phyloP scores from a whole-genome alignment of 441 rosid species.

The Manihot esculenta region DNA sequence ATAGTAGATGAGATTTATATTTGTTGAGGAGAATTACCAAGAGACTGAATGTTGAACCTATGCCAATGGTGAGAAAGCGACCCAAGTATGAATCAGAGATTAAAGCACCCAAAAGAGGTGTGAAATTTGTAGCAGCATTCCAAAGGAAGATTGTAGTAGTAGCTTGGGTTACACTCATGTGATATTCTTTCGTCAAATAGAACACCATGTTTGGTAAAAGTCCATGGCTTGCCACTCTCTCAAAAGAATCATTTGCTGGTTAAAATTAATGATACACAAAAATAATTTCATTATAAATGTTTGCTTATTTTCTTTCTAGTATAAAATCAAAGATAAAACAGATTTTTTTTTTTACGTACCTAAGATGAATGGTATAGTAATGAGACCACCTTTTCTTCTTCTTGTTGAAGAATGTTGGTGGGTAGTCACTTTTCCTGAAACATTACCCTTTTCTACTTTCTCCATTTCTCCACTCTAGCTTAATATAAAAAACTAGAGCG shows the following conservation, averaged over 20 bases:
- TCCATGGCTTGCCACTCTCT: slow-evolving; percentile 81
- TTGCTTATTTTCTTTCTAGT: too few species aligned
- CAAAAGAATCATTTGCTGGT: slow-evolving; percentile 76
- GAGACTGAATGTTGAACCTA: slow-evolving; percentile 60
- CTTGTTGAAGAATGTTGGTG: slow-evolving; percentile 20
- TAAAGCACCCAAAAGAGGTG: slow-evolving; percentile 73
- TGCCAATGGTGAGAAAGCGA: slow-evolving; percentile 65
- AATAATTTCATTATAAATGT: too few species aligned
- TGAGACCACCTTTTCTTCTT: slow-evolving; percentile 63
- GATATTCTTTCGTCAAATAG: slow-evolving; percentile 62
- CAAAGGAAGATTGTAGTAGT: slow-evolving; percentile 61
- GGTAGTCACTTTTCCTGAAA: slow-evolving; percentile 29
- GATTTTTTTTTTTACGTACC: slow-evolving; percentile 36
- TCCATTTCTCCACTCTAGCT: slow-evolving; percentile 26
- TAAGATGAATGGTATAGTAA: slow-evolving; percentile 82
- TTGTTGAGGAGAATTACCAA: slow-evolving; percentile 39
- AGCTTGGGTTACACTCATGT: slow-evolving; percentile 45
- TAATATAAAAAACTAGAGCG: too few species aligned
- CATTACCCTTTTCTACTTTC: slow-evolving; percentile 36
- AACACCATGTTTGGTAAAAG: slow-evolving; percentile 66
- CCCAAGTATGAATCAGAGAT: slow-evolving; percentile 80
- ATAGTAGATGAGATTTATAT: too few species aligned
- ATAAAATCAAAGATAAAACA: too few species aligned
- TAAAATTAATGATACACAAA: background rate
- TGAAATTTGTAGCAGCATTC: slow-evolving; percentile 73